Base-by-base conservation (phyloP, 441 rosid species). In the Melianthus villosus region DNA sequence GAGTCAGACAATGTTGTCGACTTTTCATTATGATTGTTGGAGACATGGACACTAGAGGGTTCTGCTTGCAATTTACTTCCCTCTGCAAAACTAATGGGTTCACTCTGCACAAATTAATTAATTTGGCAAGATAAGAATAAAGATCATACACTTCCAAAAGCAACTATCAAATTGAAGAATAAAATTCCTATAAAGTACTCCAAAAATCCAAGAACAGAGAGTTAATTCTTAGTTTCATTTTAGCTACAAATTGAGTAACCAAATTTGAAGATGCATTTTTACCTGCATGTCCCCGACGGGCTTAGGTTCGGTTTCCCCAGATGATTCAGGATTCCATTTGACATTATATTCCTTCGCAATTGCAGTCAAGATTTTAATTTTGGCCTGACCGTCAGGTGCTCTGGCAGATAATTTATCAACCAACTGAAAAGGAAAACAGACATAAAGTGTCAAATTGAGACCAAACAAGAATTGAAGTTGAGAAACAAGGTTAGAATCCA, bases 361-460 rank as follows among this genome's bases (percentile, higher is more conserved):
- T 33, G 71, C 73, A 44, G 48, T 69, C 58, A 89, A 56, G 57
- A 81, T 72, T 48, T 81, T 81, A 17, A 84, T 44, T 56, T 84
- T 89, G 25, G 85, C 62, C 16, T 70, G 85, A 51, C 85, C 92
- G 68, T 84, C 89, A 0, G 96, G 96, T 18, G 94, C 66, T 53
- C 65, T 77, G 38, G 67, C 75, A 14, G 97, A 81, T 45, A 89
- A 53, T 52, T 84, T 89, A 33, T 84, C 97, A 28, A 79, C 73
- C 67, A 89, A 36, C 97, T 89, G 60, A 12, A 50, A 48, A 41
- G 38, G 45, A 16, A 28, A 54, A 37, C 4, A 36, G n/a, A 44
- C 37, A 25, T 29, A 11, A 43, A 26, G 41, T 27, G 48, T 25
- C 22, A 55, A n/a, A 22, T 41, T 27, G 54, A 34, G 13, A 12